Conservation (phyloP, 164 flowering plant species). For the Santalum album region DNA sequence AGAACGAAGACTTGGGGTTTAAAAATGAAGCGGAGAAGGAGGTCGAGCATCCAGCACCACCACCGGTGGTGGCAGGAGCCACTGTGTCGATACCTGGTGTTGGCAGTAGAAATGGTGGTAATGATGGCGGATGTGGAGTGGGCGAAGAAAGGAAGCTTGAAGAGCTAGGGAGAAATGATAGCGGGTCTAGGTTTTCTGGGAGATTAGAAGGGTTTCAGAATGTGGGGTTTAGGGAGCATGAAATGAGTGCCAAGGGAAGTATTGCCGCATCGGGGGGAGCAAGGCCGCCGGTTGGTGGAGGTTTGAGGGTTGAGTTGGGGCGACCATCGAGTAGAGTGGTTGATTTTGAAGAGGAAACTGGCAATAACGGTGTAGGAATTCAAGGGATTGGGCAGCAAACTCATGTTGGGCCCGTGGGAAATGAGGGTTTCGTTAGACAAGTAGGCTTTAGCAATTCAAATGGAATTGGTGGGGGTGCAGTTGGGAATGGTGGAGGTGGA, state of each 20-base stretch:
- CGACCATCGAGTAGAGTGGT: conserved; percentile 22
- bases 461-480: conserved; percentile 16
- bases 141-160: conserved; percentile 14
- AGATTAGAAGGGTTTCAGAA: conserved; percentile 24
- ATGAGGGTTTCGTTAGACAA: conserved; percentile 28
- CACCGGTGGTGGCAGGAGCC: conserved; percentile 3
- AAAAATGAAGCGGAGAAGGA: conserved; percentile 14
- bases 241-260: conserved; percentile 14
- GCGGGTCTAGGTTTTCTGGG: conserved; percentile 18
- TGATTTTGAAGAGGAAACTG: conserved; percentile 25
- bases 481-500: conserved; percentile 14
- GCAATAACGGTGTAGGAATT: conserved; percentile 13
- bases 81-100: conserved; percentile 21
- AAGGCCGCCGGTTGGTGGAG: conserved; percentile 22
- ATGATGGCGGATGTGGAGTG: conserved; percentile 13
- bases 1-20: conserved; percentile 41
- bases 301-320: conserved; percentile 45
- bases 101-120: conserved; percentile 7
- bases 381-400: conserved; percentile 24
- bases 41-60: conserved; percentile 7
- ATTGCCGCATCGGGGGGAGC: conserved; percentile 7
- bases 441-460: conserved; percentile 12
- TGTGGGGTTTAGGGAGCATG: conserved; percentile 36
- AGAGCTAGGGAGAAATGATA: conserved; percentile 12
- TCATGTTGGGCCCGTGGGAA: conserved; percentile 16